Evolutionary conservation across 768 basidiomycete genomes (phyloP).

Genomic region (Botryobasidium botryosum): DNA sequence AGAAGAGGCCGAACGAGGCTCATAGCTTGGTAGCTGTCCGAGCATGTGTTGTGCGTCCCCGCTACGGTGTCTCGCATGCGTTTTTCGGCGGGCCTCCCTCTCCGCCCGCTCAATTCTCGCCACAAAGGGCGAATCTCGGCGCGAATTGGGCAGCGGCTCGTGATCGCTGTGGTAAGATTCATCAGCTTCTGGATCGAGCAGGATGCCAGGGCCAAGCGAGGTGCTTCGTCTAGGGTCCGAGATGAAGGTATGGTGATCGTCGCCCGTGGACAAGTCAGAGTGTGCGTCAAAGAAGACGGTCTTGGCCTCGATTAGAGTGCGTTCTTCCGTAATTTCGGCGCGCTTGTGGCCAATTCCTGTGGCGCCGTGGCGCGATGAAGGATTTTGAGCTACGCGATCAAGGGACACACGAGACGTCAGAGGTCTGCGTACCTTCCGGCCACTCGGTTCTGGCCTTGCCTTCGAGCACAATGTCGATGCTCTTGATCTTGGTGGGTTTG

Average conservation of each 20-base stretch:
- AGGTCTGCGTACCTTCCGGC: slow-evolving; percentile 54
- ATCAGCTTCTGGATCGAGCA: slow-evolving; percentile 26
- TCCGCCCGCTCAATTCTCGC: too few relatives aligned
- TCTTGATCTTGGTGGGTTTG: slow-evolving; percentile 74
- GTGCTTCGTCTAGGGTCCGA: slow-evolving; percentile 29
- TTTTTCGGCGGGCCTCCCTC: too few relatives aligned
- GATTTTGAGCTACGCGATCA: slow-evolving; percentile 6
- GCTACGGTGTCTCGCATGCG: too few relatives aligned
- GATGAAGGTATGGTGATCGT: slow-evolving; percentile 19
- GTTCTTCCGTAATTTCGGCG: slow-evolving; percentile 63
- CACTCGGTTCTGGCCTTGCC: slow-evolving; percentile 59
- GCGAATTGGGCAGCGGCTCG: too few relatives aligned
- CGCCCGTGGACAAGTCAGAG: too few relatives aligned
- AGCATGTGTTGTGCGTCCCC: too few relatives aligned
- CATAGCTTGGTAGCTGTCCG: too few relatives aligned
- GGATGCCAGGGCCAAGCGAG: slow-evolving; percentile 36
- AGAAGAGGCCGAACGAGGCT: too few relatives aligned
- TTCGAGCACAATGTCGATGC: slow-evolving; percentile 64
- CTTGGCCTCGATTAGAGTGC: slow-evolving; percentile 51
- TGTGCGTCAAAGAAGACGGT: slow-evolving; percentile 60
- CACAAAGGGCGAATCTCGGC: too few relatives aligned
- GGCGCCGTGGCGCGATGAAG: too few relatives aligned
- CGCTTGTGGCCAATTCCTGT: slow-evolving; percentile 51
- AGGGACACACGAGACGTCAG: background rate
- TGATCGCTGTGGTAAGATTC: too few relatives aligned